Evolutionary conservation across 176 grass and related monocot species (phyloP).

Genomic region (Rhynchospora breviuscula): DNA sequence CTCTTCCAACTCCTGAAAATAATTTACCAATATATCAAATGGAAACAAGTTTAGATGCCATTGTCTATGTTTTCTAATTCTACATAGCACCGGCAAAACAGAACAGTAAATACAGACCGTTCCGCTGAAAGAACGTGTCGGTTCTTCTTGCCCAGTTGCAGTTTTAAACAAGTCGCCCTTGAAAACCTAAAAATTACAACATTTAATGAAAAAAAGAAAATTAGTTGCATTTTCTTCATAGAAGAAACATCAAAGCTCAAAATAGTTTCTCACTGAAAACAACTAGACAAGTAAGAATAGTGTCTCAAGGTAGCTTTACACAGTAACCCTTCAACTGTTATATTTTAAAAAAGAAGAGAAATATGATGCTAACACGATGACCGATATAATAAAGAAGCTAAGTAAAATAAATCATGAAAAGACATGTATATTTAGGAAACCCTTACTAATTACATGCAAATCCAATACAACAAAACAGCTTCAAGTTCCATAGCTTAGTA

Average conservation of each 20-base stretch:
- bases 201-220: background rate
- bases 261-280: background rate
- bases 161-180: constrained; percentile 84
- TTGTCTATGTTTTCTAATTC: constrained; percentile 17
- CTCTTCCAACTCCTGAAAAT: constrained; percentile 60
- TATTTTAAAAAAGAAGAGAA: background rate
- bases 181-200: constrained; percentile 46
- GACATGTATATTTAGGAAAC: no score
- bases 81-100: background rate
- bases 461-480: no score
- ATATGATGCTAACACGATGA: background rate
- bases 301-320: no score
- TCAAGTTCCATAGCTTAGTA: background rate
- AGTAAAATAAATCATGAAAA: no score
- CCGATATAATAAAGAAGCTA: background rate
- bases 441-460: no score
- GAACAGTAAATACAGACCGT: constrained; percentile 34
- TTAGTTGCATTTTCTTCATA: background rate
- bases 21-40: background rate
- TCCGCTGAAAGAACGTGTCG: constrained; percentile 81
- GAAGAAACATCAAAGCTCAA: background rate
- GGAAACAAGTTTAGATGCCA: constrained; percentile 20
- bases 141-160: constrained; percentile 85
- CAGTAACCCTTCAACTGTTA: no score
- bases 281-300: background rate